Evolutionary conservation across 2,329 filamentous ascomycete genomes (phyloP).

Genomic region (Arthrobotrys megalospora): DNA sequence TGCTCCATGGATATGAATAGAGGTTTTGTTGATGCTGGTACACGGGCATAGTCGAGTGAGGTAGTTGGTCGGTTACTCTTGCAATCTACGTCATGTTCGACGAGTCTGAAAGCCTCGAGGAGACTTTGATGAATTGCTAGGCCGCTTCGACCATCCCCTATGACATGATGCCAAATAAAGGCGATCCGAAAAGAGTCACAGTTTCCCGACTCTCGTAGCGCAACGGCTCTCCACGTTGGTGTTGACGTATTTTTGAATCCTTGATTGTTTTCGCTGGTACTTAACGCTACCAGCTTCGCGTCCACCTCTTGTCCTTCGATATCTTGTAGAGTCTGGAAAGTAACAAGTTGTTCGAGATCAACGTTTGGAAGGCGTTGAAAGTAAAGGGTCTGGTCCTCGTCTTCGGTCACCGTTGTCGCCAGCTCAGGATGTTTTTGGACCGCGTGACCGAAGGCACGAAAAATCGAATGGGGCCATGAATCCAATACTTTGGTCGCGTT

Average conservation of each 20-base stretch:
- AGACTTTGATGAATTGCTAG: constrained; percentile 37
- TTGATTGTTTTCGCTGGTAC: constrained; percentile 35
- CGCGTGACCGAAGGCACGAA: constrained; percentile 33
- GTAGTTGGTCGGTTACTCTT: constrained; percentile 30
- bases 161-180: constrained; percentile 53
- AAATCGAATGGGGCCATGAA: constrained; percentile 37
- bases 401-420: constrained; percentile 18
- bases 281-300: constrained; percentile 13
- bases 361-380: constrained; percentile 34
- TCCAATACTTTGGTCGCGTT: constrained; percentile 2
- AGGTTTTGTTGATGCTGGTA: constrained; percentile 33
- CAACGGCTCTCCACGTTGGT: constrained; percentile 45
- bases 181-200: constrained; percentile 32
- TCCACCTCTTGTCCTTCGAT: constrained; percentile 11
- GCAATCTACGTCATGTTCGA: constrained; percentile 31
- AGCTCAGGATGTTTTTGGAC: constrained; percentile 42
- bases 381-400: constrained; percentile 15
- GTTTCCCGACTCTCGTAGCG: constrained; percentile 8
- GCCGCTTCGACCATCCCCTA: constrained; percentile 45
- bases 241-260: constrained; percentile 33
- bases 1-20: constrained; percentile 46
- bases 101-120: constrained; percentile 32
- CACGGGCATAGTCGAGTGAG: not conserved
- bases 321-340: constrained; percentile 17
- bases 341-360: constrained; percentile 38